A percentile compares a stretch with the other conserved stretches of the same genome.
Evolutionary conservation across 78 protist genomes (phyloP).

Genomic region (Dictyostelium firmibasis): DNA sequence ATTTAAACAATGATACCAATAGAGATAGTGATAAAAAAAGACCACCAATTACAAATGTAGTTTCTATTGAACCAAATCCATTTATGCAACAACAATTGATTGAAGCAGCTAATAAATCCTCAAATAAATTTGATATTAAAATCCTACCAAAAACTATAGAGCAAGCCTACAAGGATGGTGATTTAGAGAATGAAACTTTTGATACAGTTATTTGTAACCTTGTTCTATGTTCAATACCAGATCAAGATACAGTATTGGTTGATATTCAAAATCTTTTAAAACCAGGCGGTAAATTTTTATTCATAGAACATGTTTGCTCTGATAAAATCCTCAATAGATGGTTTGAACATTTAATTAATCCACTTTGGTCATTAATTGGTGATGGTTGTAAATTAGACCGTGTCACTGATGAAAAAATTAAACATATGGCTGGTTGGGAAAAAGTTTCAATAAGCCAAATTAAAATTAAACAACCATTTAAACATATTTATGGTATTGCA

Average conservation of each 20-base stretch:
- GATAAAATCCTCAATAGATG: not conserved
- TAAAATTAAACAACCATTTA: not conserved
- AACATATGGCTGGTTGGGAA: slow-evolving; percentile 33
- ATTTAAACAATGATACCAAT: not conserved
- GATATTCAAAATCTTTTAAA: slow-evolving; percentile 33
- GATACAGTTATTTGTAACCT: slow-evolving; percentile 46
- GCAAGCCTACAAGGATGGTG: slow-evolving; percentile 19
- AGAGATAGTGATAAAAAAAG: not conserved
- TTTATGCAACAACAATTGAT: slow-evolving; percentile 21
- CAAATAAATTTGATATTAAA: not conserved
- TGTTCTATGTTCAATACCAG: slow-evolving; percentile 57
- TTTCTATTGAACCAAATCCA: slow-evolving; percentile 54
- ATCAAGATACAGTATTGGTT: not conserved
- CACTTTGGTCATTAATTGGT: slow-evolving; percentile 23
- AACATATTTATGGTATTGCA: slow-evolving; percentile 21
- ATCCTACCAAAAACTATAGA: slow-evolving; percentile 1
- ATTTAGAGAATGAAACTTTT: slow-evolving; percentile 13
- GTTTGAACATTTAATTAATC: slow-evolving; percentile 11
- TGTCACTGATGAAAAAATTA: not conserved
- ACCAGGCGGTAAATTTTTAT: slow-evolving; percentile 56
- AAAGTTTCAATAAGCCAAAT: not conserved
- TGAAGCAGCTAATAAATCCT: not conserved
- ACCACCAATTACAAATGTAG: not conserved
- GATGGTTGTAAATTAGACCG: slow-evolving; percentile 31
- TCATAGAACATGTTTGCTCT: slow-evolving; percentile 38